Evolutionary conservation across 148 eudicot species (phyloP), one percentile per base, ranked within the genome.

Genomic region (Fagopyrum homotropicum): DNA sequence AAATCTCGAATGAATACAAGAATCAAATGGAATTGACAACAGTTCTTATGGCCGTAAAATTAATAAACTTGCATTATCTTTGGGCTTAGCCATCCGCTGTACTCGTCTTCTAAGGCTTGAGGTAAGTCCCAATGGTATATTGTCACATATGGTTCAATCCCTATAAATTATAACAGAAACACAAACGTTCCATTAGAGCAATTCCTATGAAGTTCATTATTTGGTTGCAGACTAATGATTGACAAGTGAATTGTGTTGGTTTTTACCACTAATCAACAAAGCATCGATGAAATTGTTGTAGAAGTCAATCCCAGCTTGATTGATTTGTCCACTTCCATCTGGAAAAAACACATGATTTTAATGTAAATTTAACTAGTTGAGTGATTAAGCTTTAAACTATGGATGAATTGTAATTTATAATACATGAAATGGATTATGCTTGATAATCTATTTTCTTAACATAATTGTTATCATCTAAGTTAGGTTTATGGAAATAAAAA

Each of bases 41-140:
- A 48, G 8, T 8, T 46, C 8, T 46, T 48, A 48, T 7, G 51
- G 51, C 0, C 51, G 7, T 48, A 48, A 46, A 35, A 35, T 35
- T 35, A 49, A 49, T 8, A 35, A 35, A 14, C 5, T 77, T 89
- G 90, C 98, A 93, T 89, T 77, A 84, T 91, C 75, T 86, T 88
- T 10, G 90, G 83, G 78, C 82, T 85, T 6, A 93, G 85, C 97
- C 97, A 93, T 78, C 97, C 89, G 1, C 79, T 76, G 77, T 93
- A 89, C 79, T 51, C 81, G 78, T 91, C 97, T 75, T 87, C 84
- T 77, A 93, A 82, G 63, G 84, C 84, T 80, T 82, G 91, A 77
- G 98, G 98, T 26, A 90, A 87, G 76, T 93, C 98, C 94, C 97
- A 93, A 76, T 93, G 98, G 79, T 82, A 91, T 40, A 93, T 75